Evolutionary conservation across 2,329 filamentous ascomycete genomes (phyloP).

Genomic region (Penicillium sp.): DNA sequence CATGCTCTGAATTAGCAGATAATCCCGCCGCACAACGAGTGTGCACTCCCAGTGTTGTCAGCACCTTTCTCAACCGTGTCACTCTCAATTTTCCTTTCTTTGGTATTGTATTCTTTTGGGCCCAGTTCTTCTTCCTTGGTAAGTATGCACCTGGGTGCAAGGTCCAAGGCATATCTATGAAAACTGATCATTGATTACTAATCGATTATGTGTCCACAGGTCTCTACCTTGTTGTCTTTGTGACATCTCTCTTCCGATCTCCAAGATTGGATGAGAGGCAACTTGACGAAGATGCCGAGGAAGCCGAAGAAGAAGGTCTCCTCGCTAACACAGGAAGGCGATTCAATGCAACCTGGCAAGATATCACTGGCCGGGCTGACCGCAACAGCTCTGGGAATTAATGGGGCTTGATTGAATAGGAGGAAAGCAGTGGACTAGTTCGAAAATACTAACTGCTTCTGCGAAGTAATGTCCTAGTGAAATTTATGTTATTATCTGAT

Average conservation of each 20-base stretch:
- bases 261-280: conserved; percentile 75
- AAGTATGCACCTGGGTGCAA: conserved; percentile 13
- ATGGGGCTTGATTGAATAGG: not conserved
- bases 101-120: conserved; percentile 91
- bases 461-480: not conserved
- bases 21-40: conserved; percentile 73
- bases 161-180: not conserved
- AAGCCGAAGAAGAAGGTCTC: conserved; percentile 89
- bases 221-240: conserved; percentile 78
- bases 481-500: not conserved
- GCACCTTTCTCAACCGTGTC: conserved; percentile 88
- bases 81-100: conserved; percentile 96
- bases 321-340: conserved; percentile 78
- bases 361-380: conserved; percentile 66
- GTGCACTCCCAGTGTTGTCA: conserved; percentile 89
- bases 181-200: not conserved
- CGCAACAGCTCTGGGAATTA: conserved; percentile 8
- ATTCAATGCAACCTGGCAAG: conserved; percentile 85
- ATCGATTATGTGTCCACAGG: conserved; percentile 27
- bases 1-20: conserved; percentile 76
- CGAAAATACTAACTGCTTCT: not conserved
- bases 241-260: conserved; percentile 76
- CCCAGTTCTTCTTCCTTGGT: conserved; percentile 86
- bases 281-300: conserved; percentile 84
- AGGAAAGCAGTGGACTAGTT: not conserved